Evolutionary conservation across 345 rosid genomes (phyloP).

Genomic region (Citrus medica): DNA sequence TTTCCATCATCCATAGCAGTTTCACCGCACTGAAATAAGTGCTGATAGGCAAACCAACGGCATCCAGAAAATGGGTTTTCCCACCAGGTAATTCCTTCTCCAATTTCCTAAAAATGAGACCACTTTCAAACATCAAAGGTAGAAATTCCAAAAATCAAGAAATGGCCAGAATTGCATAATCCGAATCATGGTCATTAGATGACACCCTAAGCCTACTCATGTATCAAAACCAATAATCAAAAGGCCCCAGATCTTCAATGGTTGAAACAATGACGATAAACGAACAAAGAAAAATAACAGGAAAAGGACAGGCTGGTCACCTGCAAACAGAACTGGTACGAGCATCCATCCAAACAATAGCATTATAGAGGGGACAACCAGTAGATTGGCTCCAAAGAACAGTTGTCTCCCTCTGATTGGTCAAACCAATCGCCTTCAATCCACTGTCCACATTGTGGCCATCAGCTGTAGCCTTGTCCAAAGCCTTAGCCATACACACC

Average conservation of each 20-base stretch:
- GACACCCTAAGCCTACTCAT: not conserved
- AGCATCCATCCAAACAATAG: constrained; percentile 99
- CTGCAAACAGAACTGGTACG: constrained; percentile 86
- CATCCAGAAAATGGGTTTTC: constrained; percentile 66
- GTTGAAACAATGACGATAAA: not conserved
- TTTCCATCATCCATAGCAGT: constrained; percentile 86
- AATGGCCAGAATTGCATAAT: not conserved
- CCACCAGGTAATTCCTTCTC: constrained; percentile 84
- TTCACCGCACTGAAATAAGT: constrained; percentile 90
- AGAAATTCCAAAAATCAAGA: not conserved
- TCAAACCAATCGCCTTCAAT: constrained; percentile 83
- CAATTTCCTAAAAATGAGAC: constrained; percentile 50
- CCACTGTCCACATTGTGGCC: constrained; percentile 77
- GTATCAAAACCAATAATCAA: not conserved
- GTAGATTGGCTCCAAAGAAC: constrained; percentile 85
- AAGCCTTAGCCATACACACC: constrained; percentile 70
- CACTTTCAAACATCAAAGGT: constrained; percentile 4
- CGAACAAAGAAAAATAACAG: not conserved
- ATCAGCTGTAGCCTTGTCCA: constrained; percentile 85
- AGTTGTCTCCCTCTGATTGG: constrained; percentile 95
- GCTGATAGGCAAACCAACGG: constrained; percentile 86
- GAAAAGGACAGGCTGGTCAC: constrained; percentile 20
- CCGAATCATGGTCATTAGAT: not conserved
- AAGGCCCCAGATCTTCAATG: not conserved
- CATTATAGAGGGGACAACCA: constrained; percentile 75